phyloP scores from a whole-genome alignment of 2,329 filamentous ascomycete species.

The Botrytis medusae region DNA sequence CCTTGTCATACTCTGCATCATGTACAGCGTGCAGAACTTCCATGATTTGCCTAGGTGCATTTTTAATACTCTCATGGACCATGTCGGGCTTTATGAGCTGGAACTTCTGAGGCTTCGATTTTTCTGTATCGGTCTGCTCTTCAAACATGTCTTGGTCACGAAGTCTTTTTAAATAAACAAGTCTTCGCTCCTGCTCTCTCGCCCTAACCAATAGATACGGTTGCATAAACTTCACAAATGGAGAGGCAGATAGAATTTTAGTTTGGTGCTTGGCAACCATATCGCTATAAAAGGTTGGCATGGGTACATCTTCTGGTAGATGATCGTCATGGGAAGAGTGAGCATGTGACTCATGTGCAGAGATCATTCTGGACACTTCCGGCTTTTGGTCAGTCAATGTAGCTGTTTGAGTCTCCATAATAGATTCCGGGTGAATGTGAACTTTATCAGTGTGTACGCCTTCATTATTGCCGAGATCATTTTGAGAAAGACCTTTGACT shows the following conservation, averaged over 20 bases:
- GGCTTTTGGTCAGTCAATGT: slow-evolving; percentile 14
- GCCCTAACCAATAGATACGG: slow-evolving; percentile 91
- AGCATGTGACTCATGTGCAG: slow-evolving; percentile 42
- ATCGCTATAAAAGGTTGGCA: slow-evolving; percentile 91
- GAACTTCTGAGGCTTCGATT: slow-evolving; percentile 69
- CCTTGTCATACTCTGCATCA: slow-evolving; percentile 95
- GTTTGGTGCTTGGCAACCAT: slow-evolving; percentile 93
- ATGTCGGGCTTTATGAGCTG: slow-evolving; percentile 93
- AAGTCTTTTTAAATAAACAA: slow-evolving; percentile 78
- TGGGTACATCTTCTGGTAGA: slow-evolving; percentile 74
- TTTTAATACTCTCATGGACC: slow-evolving; percentile 80
- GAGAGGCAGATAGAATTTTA: slow-evolving; percentile 89
- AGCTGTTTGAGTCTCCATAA: not conserved
- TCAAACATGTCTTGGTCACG: slow-evolving; percentile 71
- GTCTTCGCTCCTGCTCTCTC: slow-evolving; percentile 81
- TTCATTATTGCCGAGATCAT: not conserved
- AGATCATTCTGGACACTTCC: slow-evolving; percentile 33
- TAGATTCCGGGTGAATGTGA: not conserved
- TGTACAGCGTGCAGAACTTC: slow-evolving; percentile 94
- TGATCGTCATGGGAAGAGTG: slow-evolving; percentile 50
- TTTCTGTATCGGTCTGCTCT: slow-evolving; percentile 57
- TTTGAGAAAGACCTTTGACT: slow-evolving; percentile 10
- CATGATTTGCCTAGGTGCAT: slow-evolving; percentile 81
- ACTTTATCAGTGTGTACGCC: not conserved
- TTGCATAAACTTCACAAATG: slow-evolving; percentile 92